A percentile compares a stretch with the other conserved stretches of the same genome.
These are phyloP conservation scores for Trichoderma virens DNA, from an alignment of 495 filamentous ascomycete species.

Conservation along the genomic window DNA sequence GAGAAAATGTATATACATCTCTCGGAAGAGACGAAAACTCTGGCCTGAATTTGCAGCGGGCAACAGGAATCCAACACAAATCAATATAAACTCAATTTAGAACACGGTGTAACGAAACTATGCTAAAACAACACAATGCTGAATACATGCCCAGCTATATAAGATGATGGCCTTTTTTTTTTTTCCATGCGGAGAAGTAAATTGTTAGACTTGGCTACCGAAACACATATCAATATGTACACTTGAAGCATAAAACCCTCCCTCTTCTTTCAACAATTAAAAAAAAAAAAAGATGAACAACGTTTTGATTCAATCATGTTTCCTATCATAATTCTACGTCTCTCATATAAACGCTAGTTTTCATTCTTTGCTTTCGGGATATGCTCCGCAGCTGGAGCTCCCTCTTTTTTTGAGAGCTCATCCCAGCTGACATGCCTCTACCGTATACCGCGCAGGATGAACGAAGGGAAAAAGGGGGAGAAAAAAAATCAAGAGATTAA, in stretches of 20 bases:
- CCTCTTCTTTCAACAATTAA: no score
- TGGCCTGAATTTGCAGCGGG: neutral
- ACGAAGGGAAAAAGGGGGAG: neutral
- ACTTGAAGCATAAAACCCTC: no score
- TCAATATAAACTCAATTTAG: neutral
- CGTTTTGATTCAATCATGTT: neutral
- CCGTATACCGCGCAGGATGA: constrained; percentile 5
- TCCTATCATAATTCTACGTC: constrained; percentile 9
- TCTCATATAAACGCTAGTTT: constrained; percentile 9
- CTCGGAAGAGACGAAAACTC: neutral
- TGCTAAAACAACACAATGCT: neutral
- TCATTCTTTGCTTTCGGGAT: constrained; percentile 9
- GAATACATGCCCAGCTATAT: neutral
- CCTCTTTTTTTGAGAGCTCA: neutral
- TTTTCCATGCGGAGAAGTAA: no score
- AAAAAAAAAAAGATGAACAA: neutral
- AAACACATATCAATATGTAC: no score
- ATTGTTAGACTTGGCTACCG: no score
- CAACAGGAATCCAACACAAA: neutral
- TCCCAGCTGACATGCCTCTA: constrained; percentile 5
- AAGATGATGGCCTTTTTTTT: no score
- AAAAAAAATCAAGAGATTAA: neutral
- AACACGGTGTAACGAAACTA: neutral
- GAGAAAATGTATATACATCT: constrained; percentile 15
- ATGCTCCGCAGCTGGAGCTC: neutral